These are phyloP conservation scores for Ustilago shanxiensis DNA, from an alignment of 1,284 basidiomycete genomes.

Conservation along the genomic window DNA sequence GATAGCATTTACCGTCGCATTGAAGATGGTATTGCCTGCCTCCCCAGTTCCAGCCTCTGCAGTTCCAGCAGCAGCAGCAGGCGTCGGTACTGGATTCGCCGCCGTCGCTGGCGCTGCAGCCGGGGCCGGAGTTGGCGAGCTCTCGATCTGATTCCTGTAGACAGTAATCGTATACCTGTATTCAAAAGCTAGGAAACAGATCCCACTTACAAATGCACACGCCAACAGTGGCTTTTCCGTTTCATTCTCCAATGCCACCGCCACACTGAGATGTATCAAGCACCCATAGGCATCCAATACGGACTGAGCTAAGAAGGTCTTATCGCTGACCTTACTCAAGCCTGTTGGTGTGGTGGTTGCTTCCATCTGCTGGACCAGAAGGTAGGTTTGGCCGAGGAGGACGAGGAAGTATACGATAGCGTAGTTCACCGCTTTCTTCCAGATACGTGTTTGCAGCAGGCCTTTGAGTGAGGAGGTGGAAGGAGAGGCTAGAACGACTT, in stretches of 20 bases:
- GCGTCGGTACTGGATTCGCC: not conserved
- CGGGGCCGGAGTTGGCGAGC: conserved; percentile 6
- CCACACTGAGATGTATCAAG: conserved; percentile 41
- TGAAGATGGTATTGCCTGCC: not conserved
- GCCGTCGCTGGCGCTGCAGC: conserved; percentile 9
- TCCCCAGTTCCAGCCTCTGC: not conserved
- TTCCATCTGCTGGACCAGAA: conserved; percentile 69
- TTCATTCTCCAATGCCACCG: conserved; percentile 44
- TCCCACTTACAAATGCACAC: conserved; percentile 42
- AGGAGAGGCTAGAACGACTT: conserved; percentile 56
- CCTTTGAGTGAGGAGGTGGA: conserved; percentile 15
- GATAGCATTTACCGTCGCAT: conserved; percentile 7
- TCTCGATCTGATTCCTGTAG: conserved; percentile 43
- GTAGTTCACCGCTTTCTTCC: conserved; percentile 60
- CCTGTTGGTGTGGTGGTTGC: conserved; percentile 58
- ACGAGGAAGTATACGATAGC: conserved; percentile 59
- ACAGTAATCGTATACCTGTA: conserved; percentile 43
- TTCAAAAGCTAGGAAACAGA: conserved; percentile 50
- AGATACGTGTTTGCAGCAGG: conserved; percentile 53
- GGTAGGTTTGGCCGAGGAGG: conserved; percentile 53
- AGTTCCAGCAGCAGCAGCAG: not conserved
- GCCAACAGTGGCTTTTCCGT: conserved; percentile 37
- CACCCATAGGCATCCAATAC: conserved; percentile 63
- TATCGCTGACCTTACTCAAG: conserved; percentile 57
- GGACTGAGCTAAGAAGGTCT: conserved; percentile 60